A percentile compares a stretch with the other conserved stretches of the same genome.
phyloP scores from a whole-genome alignment of 2,329 filamentous ascomycete species.

The Xylaria sp. region DNA sequence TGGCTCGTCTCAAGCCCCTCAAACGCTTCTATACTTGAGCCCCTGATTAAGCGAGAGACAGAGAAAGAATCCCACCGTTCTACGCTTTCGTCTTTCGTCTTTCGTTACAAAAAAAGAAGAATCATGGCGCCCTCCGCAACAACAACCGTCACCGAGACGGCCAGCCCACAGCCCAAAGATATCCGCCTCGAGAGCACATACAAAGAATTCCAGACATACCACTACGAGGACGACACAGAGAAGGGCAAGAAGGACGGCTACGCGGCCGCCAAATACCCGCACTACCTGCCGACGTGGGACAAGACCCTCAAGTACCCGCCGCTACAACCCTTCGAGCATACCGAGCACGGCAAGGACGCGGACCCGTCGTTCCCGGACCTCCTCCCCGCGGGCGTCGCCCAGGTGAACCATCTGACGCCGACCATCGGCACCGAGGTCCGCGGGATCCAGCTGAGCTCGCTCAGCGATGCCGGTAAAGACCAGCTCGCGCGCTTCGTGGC shows the following conservation, averaged over 20 bases:
- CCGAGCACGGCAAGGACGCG: constrained; percentile 77
- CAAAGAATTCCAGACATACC: constrained; percentile 36
- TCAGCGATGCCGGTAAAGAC: constrained; percentile 73
- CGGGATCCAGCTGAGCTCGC: constrained; percentile 72
- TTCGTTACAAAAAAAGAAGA: constrained; percentile 3
- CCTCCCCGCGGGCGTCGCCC: constrained; percentile 56
- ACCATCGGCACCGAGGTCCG: constrained; percentile 75
- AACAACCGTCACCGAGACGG: constrained; percentile 37
- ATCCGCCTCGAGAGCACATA: constrained; percentile 34
- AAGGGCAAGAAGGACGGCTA: constrained; percentile 38
- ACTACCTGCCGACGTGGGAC: constrained; percentile 78
- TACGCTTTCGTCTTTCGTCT: too few relatives aligned
- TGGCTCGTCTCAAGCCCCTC: neutral
- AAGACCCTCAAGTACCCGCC: constrained; percentile 68
- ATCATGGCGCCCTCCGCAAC: constrained; percentile 42
- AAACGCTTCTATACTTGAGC: neutral
- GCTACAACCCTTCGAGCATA: constrained; percentile 71
- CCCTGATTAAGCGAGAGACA: neutral
- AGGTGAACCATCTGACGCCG: constrained; percentile 69
- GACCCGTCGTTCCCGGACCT: constrained; percentile 73
- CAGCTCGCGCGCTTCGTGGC: constrained; percentile 78
- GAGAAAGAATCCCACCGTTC: too few relatives aligned
- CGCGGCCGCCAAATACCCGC: constrained; percentile 57
- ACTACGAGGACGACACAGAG: constrained; percentile 39
- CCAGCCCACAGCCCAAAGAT: constrained; percentile 28